Evolutionary conservation across 345 rosid species (phyloP), one percentile per base, ranked within the genome.

Genomic region (Noccaea caerulescens): DNA sequence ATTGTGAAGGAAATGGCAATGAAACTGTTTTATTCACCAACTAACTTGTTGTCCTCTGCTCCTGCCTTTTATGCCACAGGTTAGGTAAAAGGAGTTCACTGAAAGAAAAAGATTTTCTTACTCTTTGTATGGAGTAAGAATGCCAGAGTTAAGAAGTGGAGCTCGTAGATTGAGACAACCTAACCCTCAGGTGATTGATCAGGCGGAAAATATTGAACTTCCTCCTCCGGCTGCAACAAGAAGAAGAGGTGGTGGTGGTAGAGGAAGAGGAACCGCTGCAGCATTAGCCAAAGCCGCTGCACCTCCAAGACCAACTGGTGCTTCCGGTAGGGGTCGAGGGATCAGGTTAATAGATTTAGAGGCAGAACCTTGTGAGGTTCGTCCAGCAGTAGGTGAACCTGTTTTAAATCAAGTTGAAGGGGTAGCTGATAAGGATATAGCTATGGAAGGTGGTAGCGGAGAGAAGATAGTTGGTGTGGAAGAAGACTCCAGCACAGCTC

Each of bases 101-200:
- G 63, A 72, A 76, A 57, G 79, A 76, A 36, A 76, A 63, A 44
- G 18, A 70, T 86, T 70, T 75, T 85, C 77, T 82, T 83, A 83
- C 88, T 84, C 90, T 81, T 84, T 93, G 93, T 90, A 90, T 93
- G 98, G 96, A 86, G 68, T 93, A 87, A 93, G 83, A 83, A 93
- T 93, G 98, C 98, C 98, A 49, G 96, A 93, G 81, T 87, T 93
- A 92, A 86, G 93, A 88, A 93, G 97, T 49, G 98, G 97, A 86
- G 88, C 97, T 69, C 87, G 98, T 71, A 87, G 97, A 84, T 86
- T 86, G 69, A 93, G 87, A 79, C 91, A 90, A 84, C 83, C 92
- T 52, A 80, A 69, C 46, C 92, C 88, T 25, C 98, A 88, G 72
- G 89, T 84, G 5, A 70, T 80, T 57, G 93, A 85, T 49, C 92